Conservation (phyloP, 208 protist genomes). For the Wallacemonas collosoma region DNA sequence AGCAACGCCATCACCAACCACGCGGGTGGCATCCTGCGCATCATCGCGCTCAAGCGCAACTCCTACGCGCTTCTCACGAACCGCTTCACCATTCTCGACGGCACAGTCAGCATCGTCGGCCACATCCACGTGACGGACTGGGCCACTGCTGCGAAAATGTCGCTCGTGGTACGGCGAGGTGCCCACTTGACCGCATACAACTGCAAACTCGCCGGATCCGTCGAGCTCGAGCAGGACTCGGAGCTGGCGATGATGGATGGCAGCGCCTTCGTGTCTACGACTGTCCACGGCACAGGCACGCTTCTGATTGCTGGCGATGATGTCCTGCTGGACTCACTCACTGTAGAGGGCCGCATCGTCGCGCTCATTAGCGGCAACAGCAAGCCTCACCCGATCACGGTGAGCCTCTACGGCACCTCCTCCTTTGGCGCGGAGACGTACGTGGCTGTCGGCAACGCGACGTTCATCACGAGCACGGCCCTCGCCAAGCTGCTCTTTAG, state of each 20-base stretch:
- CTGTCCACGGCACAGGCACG: constrained; percentile 41
- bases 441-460: constrained; percentile 35
- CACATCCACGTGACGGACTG: constrained; percentile 61
- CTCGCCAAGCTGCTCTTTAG: constrained; percentile 50
- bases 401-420: constrained; percentile 54
- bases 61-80: constrained; percentile 53
- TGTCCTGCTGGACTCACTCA: constrained; percentile 58
- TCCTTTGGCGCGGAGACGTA: constrained; percentile 44
- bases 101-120: constrained; percentile 49
- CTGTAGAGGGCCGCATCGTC: constrained; percentile 31
- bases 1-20: constrained; percentile 67
- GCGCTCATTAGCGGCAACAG: constrained; percentile 22
- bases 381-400: constrained; percentile 23
- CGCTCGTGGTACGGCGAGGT: constrained; percentile 37
- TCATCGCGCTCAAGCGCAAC: constrained; percentile 56
- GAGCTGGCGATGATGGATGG: constrained; percentile 46
- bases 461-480: constrained; percentile 53
- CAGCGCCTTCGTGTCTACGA: constrained; percentile 44
- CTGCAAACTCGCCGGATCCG: constrained; percentile 33
- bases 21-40: constrained; percentile 47
- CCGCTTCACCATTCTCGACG: constrained; percentile 55
- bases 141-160: constrained; percentile 29
- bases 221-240: constrained; percentile 47
- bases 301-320: constrained; percentile 46
- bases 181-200: constrained; percentile 43